phyloP scores from a whole-genome alignment of 441 rosid species.

The Biscutella laevigata region DNA sequence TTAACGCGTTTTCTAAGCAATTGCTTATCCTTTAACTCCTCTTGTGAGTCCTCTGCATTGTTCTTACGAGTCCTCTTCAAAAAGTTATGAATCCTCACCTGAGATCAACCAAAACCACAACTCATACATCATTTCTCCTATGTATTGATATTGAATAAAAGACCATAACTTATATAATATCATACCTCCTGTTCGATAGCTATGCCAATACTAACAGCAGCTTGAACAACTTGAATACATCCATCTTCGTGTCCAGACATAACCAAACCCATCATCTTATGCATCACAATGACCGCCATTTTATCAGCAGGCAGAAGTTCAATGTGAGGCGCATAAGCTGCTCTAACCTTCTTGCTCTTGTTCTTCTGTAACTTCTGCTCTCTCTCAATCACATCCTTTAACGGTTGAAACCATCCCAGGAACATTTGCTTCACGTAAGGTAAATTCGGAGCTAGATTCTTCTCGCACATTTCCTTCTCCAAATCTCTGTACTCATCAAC shows the following conservation, averaged over 20 bases:
- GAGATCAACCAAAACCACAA: constrained; percentile 12
- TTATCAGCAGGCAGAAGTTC: constrained; percentile 74
- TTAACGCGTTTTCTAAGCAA: constrained; percentile 63
- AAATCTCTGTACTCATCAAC: constrained; percentile 61
- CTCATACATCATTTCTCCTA: not conserved
- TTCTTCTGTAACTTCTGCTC: constrained; percentile 63
- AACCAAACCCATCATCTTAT: constrained; percentile 75
- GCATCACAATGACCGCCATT: constrained; percentile 89
- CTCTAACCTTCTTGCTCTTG: constrained; percentile 53
- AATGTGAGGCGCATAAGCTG: constrained; percentile 72
- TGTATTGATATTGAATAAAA: too few relatives aligned
- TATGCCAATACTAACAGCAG: constrained; percentile 69
- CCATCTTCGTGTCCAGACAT: constrained; percentile 61
- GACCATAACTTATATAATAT: too few relatives aligned
- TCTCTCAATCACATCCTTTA: constrained; percentile 60
- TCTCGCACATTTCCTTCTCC: constrained; percentile 69
- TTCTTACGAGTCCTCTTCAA: constrained; percentile 62
- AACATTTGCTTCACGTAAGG: constrained; percentile 69
- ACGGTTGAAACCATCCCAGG: constrained; percentile 82
- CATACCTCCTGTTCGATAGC: constrained; percentile 87
- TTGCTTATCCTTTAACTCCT: constrained; percentile 43
- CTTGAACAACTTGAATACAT: constrained; percentile 73
- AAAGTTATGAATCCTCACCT: constrained; percentile 72
- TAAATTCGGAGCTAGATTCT: constrained; percentile 68
- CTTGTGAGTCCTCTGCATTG: constrained; percentile 34